Evolutionary conservation across 306 rosid genomes (phyloP), one percentile per base, ranked within the genome.

Genomic region (Vicia faba): DNA sequence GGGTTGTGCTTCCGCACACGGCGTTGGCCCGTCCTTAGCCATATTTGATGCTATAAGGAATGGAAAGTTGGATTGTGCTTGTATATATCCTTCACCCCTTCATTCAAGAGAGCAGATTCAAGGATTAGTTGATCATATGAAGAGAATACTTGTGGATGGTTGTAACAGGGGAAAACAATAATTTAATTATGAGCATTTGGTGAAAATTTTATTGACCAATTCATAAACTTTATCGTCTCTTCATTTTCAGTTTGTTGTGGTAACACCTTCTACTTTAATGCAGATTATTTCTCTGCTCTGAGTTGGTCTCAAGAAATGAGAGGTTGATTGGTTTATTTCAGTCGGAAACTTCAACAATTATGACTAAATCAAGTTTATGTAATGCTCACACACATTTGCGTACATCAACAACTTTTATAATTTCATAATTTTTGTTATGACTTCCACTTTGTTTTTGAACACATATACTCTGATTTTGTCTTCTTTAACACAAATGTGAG

Each of bases 21-120:
- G 98, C 1, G 85, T 93, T 12, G 98, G 98, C 40, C 96, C 98
- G 9, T 93, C 97, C 33, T 38, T 89, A 8, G 97, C 96, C 59
- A 14, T 90, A 18, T 93, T 89, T 3, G 96, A 93, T 69, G 82
- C 88, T 41, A 78, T 93, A 40, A 73, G 87, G 7, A 36, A 74
- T 20, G 97, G 95, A n/a, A 51, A 61, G 28, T 76, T 93, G 87
- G 88, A 89, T 58, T 84, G 91, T 69, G 65, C 85, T 40, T 81
- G 85, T 64, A 84, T 89, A 41, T 89, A 86, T 78, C 96, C 96
- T 12, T 83, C 80, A 1, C 98, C 96, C 39, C 80, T 93, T 81
- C 93, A 86, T 70, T 90, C 95, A 1, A 82, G 89, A 78, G 87
- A 90, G 72, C 99, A 90, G 79, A 85, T 93, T 80, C 79, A 83